A percentile compares a stretch with the other conserved stretches of the same genome.
Evolutionary conservation across 2,329 filamentous ascomycete species (phyloP).

Genomic region (Aspergillus fructus): DNA sequence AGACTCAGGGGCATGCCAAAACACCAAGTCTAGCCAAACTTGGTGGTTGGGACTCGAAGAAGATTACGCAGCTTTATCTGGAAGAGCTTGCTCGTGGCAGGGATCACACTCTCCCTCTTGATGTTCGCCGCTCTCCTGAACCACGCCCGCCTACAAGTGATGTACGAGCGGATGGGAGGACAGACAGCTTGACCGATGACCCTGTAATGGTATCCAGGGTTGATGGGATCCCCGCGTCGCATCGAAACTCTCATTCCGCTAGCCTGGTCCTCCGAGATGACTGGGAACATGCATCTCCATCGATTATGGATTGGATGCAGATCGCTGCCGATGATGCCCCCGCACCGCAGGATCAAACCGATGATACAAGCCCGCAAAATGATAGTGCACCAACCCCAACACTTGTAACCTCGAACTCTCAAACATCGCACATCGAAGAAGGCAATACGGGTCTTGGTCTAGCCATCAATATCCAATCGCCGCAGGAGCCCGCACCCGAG

Average conservation of each 20-base stretch:
- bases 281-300: slow-evolving; percentile 51
- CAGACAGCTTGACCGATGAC: slow-evolving; percentile 35
- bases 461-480: slow-evolving; percentile 41
- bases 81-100: slow-evolving; percentile 45
- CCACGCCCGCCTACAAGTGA: slow-evolving; percentile 16
- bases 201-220: slow-evolving; percentile 34
- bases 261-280: slow-evolving; percentile 48
- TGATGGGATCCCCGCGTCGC: slow-evolving; percentile 28
- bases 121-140: slow-evolving; percentile 24
- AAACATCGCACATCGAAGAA: slow-evolving; percentile 26
- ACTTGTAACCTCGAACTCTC: slow-evolving; percentile 15
- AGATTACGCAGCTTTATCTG: slow-evolving; percentile 56
- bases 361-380: slow-evolving; percentile 8
- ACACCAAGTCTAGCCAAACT: slow-evolving; percentile 55
- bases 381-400: slow-evolving; percentile 27
- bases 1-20: slow-evolving; percentile 44
- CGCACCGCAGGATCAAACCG: slow-evolving; percentile 35
- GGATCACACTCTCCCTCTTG: slow-evolving; percentile 23
- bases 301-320: slow-evolving; percentile 51
- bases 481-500: slow-evolving; percentile 25
- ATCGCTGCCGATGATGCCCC: slow-evolving; percentile 41
- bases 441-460: slow-evolving; percentile 42
- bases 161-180: slow-evolving; percentile 18
- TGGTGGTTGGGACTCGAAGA: slow-evolving; percentile 55
- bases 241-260: slow-evolving; percentile 35